Base-by-base conservation (phyloP, 2,329 filamentous ascomycete species). In the Fusarium avenaceum region DNA sequence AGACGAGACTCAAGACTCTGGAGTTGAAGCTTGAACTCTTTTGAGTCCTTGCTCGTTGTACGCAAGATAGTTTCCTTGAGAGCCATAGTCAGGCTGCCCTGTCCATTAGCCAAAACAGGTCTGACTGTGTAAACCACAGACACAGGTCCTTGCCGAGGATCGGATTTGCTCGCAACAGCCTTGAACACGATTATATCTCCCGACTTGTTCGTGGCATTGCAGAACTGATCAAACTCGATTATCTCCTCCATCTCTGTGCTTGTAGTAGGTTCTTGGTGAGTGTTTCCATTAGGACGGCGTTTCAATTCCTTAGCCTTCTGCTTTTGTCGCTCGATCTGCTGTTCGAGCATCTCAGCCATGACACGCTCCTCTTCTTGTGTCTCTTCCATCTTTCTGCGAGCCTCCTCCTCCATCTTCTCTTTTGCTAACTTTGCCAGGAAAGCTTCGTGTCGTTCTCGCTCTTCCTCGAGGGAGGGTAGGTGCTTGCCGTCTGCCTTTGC, bases 391-490 rank as follows among this genome's bases (percentile, higher is more conserved):
- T 82, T 86, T 70, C 84, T 86, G 43, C 82, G 80, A 40, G 85
- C 83, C 50, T 87, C 83, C 47, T 83, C 82, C 66, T 84, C 81
- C 63, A 82, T 84, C 63, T 87, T 83, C 75, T 84, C 86, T 78
- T 82, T 81, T 70, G 86, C 91, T 51, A 87, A 80, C 73, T 85
- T 84, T 45, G 88, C 88, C 28, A 92, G 83, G 24, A 87, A 88
- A 22, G 91, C 91, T 79, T 96, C 92, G 65, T 97, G 93, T 15
- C 89, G 89, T 28, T 92, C 93, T 39, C 94, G 88, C 78, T 98
- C 94, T 73, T 96, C 93, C 74, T 97, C 93, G 8, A 98, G 83
- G 32, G 93, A 97, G 2, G 93, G 94, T 17, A 97, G 82, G 64
- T 93, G 87, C 56, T 89, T 87, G 32, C 93, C 92, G 56, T 90